These are phyloP conservation scores for Syzygium grande DNA, from an alignment of 345 rosid species.

Conservation along the genomic window DNA sequence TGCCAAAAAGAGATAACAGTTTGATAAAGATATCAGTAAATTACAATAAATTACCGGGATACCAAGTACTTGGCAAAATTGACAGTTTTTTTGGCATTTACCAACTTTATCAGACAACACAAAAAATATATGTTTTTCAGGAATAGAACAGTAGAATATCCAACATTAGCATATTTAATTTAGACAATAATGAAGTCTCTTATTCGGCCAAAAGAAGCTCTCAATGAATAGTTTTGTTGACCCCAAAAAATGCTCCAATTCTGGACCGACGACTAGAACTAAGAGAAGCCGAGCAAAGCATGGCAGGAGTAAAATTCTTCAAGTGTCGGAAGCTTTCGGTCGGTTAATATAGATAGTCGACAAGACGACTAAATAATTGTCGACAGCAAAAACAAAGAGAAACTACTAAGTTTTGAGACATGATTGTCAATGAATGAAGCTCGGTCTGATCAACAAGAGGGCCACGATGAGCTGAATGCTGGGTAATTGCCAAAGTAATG, in stretches of 20 bases:
- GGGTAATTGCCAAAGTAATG: background rate
- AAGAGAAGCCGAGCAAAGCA: background rate
- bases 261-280: background rate
- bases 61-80: background rate
- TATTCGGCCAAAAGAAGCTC: background rate
- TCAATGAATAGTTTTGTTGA: background rate
- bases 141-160: background rate
- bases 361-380: background rate
- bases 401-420: background rate
- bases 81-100: background rate
- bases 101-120: background rate
- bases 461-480: background rate
- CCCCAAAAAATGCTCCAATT: background rate
- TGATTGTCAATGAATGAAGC: background rate
- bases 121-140: background rate
- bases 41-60: background rate
- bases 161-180: background rate
- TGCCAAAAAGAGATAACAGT: background rate
- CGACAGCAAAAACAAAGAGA: background rate
- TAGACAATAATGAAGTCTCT: background rate
- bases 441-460: background rate
- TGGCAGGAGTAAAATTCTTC: background rate
- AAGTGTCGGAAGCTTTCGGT: background rate
- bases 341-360: background rate
- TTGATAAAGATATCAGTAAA: background rate